phyloP scores from a whole-genome alignment of 2,329 filamentous ascomycete species.

The Cladophialophora exuberans region DNA sequence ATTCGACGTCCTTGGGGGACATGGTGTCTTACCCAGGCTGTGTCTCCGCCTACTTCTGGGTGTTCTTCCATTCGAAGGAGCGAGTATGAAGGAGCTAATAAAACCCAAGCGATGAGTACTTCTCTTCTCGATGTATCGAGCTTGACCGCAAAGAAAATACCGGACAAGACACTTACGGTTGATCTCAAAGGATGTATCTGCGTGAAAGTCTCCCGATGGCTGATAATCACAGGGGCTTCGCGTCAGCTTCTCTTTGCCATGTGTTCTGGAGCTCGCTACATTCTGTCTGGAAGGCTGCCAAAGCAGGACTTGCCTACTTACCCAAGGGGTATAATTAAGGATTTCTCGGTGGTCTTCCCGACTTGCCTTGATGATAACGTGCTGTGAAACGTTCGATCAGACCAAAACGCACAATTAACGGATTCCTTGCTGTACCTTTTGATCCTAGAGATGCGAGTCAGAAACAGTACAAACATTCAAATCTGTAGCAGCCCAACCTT shows the following conservation, averaged over 20 bases:
- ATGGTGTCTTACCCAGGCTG: no score
- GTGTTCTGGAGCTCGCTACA: no score
- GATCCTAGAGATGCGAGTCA: slow-evolving; percentile 28
- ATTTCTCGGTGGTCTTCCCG: slow-evolving; percentile 51
- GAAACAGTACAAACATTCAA: background rate
- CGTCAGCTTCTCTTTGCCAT: no score
- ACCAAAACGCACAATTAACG: no score
- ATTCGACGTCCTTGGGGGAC: no score
- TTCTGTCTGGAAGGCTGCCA: background rate
- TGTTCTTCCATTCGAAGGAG: slow-evolving; percentile 31
- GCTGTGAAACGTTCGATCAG: slow-evolving; percentile 27
- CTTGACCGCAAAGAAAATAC: no score
- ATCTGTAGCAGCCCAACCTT: slow-evolving; percentile 19
- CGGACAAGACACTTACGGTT: slow-evolving; percentile 33
- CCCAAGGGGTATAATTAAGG: slow-evolving; percentile 52
- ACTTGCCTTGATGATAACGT: slow-evolving; percentile 52
- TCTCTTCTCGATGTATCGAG: no score
- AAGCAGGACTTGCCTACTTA: slow-evolving; percentile 21
- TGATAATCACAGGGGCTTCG: slow-evolving; percentile 2
- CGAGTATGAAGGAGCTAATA: slow-evolving; percentile 36
- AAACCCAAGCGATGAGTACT: no score
- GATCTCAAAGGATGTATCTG: slow-evolving; percentile 35
- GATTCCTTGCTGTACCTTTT: slow-evolving; percentile 33
- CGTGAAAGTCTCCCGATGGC: slow-evolving; percentile 39
- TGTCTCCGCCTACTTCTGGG: slow-evolving; percentile 33